Percentiles rank a stretch among this genome's conserved stretches.
Evolutionary conservation across 768 basidiomycete genomes (phyloP).

Genomic region (Termitomyces sp.): DNA sequence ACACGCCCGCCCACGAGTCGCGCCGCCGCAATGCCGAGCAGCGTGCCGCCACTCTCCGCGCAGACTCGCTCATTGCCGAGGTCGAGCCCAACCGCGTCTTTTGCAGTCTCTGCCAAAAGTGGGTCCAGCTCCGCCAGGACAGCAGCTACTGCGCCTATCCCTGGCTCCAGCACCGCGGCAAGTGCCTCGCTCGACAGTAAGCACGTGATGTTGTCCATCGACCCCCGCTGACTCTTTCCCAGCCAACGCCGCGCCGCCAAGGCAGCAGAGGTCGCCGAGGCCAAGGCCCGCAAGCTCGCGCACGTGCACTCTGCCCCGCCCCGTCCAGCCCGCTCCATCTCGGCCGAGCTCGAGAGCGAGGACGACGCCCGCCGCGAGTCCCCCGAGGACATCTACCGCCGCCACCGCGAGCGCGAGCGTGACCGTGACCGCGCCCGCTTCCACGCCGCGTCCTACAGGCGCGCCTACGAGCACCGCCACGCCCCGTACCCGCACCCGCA

Average conservation of each 20-base stretch:
- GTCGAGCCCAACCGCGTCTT: conserved; percentile 76
- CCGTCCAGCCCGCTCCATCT: not conserved
- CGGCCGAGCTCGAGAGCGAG: not conserved
- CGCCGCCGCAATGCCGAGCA: conserved; percentile 75
- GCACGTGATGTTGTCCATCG: conserved; percentile 19
- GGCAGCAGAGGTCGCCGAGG: conserved; percentile 44
- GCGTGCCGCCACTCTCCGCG: conserved; percentile 62
- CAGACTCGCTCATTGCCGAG: conserved; percentile 56
- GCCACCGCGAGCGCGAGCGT: not conserved
- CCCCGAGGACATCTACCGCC: not conserved
- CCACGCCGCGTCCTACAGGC: not conserved
- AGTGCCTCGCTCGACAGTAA: conserved; percentile 53
- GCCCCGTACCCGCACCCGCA: not conserved
- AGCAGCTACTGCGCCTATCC: conserved; percentile 69
- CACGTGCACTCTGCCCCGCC: not conserved
- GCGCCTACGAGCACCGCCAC: not conserved
- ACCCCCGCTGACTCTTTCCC: conserved; percentile 2
- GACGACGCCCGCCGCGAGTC: not conserved
- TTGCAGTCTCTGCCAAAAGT: conserved; percentile 70
- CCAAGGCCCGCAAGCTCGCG: conserved; percentile 26
- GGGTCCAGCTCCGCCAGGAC: conserved; percentile 79
- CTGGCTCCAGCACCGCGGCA: not conserved
- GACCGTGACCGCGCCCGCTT: not conserved
- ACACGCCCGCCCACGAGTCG: conserved; percentile 55
- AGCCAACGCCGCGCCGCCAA: conserved; percentile 57